Evolutionary conservation across 306 rosid genomes (phyloP).

Genomic region (Gleditsia sinensis): DNA sequence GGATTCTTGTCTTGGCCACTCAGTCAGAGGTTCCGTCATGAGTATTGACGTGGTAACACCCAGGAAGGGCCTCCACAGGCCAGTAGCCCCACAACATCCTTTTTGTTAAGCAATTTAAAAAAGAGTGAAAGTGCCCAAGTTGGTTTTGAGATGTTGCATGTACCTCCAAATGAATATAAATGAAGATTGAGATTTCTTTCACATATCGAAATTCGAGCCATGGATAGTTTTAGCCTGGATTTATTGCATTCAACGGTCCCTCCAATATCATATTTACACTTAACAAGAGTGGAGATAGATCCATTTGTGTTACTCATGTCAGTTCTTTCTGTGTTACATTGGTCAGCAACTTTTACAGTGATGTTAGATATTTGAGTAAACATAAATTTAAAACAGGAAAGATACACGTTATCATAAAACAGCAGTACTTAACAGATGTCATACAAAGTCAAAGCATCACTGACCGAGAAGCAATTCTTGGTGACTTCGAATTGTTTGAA

Average conservation of each 20-base stretch:
- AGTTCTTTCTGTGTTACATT: conserved; percentile 10
- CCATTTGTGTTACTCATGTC: not conserved
- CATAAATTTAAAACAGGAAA: conserved; percentile 21
- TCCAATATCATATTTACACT: not conserved
- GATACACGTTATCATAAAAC: conserved; percentile 2
- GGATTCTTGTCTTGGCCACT: not conserved
- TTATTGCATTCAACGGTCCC: not conserved
- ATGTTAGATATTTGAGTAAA: conserved; percentile 20
- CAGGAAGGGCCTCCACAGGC: not conserved
- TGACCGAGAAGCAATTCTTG: conserved; percentile 68
- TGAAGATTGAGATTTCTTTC: not conserved
- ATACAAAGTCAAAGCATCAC: conserved; percentile 36
- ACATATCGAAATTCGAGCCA: not conserved
- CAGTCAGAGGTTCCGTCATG: not conserved
- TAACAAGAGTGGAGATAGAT: not conserved
- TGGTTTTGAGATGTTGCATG: not conserved
- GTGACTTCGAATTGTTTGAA: conserved; percentile 62
- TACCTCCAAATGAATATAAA: not conserved
- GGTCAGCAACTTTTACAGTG: not conserved
- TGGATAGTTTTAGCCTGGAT: not conserved
- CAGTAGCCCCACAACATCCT: not conserved
- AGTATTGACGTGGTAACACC: not conserved
- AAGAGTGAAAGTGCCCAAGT: not conserved
- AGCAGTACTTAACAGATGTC: conserved; percentile 21
- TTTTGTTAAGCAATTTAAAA: not conserved